Percentiles rank a stretch among this genome's conserved stretches.
These are phyloP conservation scores for Scorias spongiosa DNA, from an alignment of 2,329 filamentous ascomycete genomes.

Conservation along the genomic window DNA sequence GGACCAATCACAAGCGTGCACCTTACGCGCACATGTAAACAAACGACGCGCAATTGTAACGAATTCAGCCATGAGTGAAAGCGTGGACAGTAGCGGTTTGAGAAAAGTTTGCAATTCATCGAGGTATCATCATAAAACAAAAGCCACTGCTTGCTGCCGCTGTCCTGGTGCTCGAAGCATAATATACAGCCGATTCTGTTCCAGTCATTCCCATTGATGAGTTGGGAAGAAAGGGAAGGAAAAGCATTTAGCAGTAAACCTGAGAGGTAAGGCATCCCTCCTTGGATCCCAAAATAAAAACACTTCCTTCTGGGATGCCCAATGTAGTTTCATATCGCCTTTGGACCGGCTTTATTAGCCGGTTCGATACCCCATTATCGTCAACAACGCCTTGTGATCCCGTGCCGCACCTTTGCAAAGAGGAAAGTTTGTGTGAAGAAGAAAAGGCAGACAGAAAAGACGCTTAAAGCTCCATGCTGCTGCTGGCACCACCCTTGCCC, in stretches of 20 bases:
- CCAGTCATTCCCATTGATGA: background rate
- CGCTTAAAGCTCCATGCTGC: conserved; percentile 84
- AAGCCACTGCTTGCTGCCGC: background rate
- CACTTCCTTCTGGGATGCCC: background rate
- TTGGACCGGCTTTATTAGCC: background rate
- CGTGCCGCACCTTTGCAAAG: background rate
- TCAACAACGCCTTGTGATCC: background rate
- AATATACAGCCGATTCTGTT: background rate
- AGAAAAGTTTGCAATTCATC: background rate
- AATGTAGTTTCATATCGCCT: background rate
- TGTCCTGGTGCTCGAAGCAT: background rate
- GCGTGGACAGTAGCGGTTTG: too few species aligned
- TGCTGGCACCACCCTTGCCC: conserved; percentile 69
- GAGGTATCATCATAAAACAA: conserved; percentile 1
- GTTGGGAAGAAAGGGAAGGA: background rate
- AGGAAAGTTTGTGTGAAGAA: background rate
- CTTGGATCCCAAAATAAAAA: background rate
- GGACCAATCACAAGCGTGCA: too few species aligned
- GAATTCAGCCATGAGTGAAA: too few species aligned
- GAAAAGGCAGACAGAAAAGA: conserved; percentile 12
- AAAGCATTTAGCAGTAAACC: background rate
- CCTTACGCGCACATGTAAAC: too few species aligned
- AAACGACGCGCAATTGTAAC: too few species aligned
- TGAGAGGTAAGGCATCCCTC: background rate
- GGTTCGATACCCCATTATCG: background rate